Base-by-base conservation (phyloP, 179 eudicot species). In the Silene vulgaris region DNA sequence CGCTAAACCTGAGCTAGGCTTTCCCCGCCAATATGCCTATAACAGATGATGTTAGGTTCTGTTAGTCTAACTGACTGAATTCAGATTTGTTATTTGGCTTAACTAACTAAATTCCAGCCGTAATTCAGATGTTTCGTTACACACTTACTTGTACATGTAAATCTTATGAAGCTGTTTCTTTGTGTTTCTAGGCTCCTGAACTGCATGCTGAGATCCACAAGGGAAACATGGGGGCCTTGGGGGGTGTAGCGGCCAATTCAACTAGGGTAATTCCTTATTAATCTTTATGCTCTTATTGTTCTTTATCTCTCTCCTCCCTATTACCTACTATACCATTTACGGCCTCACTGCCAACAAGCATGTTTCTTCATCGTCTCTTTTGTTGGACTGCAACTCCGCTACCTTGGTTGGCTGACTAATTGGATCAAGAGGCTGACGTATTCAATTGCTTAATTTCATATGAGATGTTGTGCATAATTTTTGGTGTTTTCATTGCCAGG, bases 191-290 rank as follows among this genome's bases (percentile, higher is more conserved):
- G 97, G 96, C 97, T 57, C 97, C 95, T 20, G 88, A 86, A 45
- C 77, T 92, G 57, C 93, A 92, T 65, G 74, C 77, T 54, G 91
- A 92, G 86, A 78, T 89, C 32, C 32, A 29, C 83, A 94, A 89
- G 85, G 90, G 78, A 79, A 85, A 73, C 59, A n/a, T 79, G 78
- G 85, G 32, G 32, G 32, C 74, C 59, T 14, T 79, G 78, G 85
- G 32, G 32, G 32, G 75, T 13, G 88, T 86, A 57, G 85, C 91
- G 76, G 90, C 97, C 37, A 40, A 9, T 68, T 72, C 96, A 50
- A 72, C 88, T 7, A 91, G 85, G 94, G 97, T 92, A 82, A 76
- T 40, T 30, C 20, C 65, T 59, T 61, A 67, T 72, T 21, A 12
- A 17, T 52, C 19, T 56, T 65, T 74, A 29, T 16, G 17, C 69